A percentile compares a stretch with the other conserved stretches of the same genome.
phyloP scores from a whole-genome alignment of 2,329 filamentous ascomycete species.

The Xylariaceae sp. region DNA sequence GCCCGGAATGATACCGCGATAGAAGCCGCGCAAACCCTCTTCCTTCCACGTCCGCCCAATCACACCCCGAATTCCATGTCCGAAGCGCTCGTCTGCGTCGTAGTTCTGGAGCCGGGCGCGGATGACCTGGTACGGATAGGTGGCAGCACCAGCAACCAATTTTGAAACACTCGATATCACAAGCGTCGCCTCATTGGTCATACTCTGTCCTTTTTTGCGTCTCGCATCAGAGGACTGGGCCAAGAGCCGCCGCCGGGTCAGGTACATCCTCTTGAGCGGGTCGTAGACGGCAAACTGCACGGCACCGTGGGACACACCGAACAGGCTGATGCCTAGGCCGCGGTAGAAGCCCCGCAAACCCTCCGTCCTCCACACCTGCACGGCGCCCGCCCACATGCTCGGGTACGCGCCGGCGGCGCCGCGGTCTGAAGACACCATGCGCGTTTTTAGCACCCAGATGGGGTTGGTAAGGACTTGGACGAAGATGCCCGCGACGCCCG shows the following conservation, averaged over 20 bases:
- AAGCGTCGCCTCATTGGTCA: constrained; percentile 75
- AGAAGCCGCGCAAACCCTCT: constrained; percentile 81
- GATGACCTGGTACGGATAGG: constrained; percentile 94
- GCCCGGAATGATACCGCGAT: constrained; percentile 84
- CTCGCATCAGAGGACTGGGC: background rate
- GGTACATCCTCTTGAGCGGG: constrained; percentile 53
- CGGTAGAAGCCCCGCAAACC: constrained; percentile 81
- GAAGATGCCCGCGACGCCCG: constrained; percentile 63
- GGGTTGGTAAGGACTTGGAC: constrained; percentile 88
- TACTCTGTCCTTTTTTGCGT: constrained; percentile 17
- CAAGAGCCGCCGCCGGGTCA: constrained; percentile 36
- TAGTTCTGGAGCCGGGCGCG: constrained; percentile 86
- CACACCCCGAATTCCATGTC: constrained; percentile 66
- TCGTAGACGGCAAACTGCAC: constrained; percentile 98
- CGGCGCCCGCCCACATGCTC: constrained; percentile 67
- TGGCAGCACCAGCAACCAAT: constrained; percentile 80
- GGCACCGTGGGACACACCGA: constrained; percentile 87
- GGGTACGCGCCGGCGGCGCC: constrained; percentile 74
- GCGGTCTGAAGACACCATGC: constrained; percentile 85
- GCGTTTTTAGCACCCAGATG: constrained; percentile 96
- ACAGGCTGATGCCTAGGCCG: constrained; percentile 74
- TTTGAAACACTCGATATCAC: constrained; percentile 77
- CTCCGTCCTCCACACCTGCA: constrained; percentile 63
- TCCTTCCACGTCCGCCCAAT: constrained; percentile 68
- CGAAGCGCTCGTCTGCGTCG: constrained; percentile 71